A percentile compares a stretch with the other conserved stretches of the same genome.
phyloP scores from a whole-genome alignment of 148 eudicot genomes.

The Polygonum maritimum region DNA sequence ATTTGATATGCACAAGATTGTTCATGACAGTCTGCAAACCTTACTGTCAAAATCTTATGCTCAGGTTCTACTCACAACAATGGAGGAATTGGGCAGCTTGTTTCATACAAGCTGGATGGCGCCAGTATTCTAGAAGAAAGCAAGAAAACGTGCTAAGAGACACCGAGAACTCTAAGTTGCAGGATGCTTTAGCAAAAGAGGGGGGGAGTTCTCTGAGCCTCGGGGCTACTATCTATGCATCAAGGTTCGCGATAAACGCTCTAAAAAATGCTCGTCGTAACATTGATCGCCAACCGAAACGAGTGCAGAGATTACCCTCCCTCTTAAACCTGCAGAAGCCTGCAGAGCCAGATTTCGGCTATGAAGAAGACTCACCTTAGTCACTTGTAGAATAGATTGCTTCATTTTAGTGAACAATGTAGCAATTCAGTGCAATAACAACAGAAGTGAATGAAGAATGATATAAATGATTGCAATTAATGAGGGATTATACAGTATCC shows the following conservation, averaged over 20 bases:
- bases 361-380: background rate
- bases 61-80: constrained; percentile 6
- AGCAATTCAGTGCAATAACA: background rate
- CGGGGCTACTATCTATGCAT: background rate
- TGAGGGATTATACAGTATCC: background rate
- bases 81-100: constrained; percentile 10
- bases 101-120: constrained; percentile 12
- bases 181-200: constrained; percentile 2
- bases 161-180: background rate
- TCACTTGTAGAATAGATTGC: background rate
- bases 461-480: background rate
- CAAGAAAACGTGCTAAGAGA: constrained; percentile 2
- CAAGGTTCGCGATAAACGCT: constrained; percentile 8
- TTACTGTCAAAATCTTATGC: background rate
- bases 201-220: constrained; percentile 5
- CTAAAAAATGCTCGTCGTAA: background rate
- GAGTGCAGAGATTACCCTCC: background rate
- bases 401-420: background rate
- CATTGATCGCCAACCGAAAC: background rate
- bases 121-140: background rate
- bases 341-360: constrained; percentile 12
- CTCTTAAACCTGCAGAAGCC: constrained; percentile 8
- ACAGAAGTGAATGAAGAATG: background rate
- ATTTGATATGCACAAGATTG: too few species aligned
- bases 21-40: background rate